Evolutionary conservation across 495 filamentous ascomycete species (phyloP).

Genomic region (Neurospora sublineolata): DNA sequence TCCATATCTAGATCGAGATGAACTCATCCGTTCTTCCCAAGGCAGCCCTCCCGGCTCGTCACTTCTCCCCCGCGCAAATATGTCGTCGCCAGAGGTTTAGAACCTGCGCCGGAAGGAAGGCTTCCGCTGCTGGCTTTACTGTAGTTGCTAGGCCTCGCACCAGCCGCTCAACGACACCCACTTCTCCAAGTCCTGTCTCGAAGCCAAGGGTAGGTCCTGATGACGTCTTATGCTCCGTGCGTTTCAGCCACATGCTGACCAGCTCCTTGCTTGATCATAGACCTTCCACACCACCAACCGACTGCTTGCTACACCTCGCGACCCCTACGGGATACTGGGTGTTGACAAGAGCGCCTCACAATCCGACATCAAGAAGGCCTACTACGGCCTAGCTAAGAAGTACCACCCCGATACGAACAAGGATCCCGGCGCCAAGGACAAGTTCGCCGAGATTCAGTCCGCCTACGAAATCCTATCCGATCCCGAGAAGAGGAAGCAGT

Average conservation of each 20-base stretch:
- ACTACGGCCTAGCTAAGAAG: slow-evolving; percentile 96
- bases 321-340: slow-evolving; percentile 83
- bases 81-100: slow-evolving; percentile 32
- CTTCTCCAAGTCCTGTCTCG: background rate
- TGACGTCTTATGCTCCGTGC: background rate
- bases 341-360: slow-evolving; percentile 68
- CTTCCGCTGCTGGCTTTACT: slow-evolving; percentile 6
- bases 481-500: slow-evolving; percentile 80
- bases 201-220: slow-evolving; percentile 10
- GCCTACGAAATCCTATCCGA: slow-evolving; percentile 91
- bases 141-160: slow-evolving; percentile 5
- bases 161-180: slow-evolving; percentile 3
- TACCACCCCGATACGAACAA: slow-evolving; percentile 98
- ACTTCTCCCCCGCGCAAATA: slow-evolving; percentile 37
- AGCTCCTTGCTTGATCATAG: slow-evolving; percentile 30
- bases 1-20: slow-evolving; percentile 23
- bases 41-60: slow-evolving; percentile 37
- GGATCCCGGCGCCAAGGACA: slow-evolving; percentile 80
- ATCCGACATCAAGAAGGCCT: slow-evolving; percentile 92
- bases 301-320: slow-evolving; percentile 48
- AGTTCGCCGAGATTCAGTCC: slow-evolving; percentile 80
- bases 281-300: slow-evolving; percentile 62
- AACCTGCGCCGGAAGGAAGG: slow-evolving; percentile 13
- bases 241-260: background rate
- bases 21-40: slow-evolving; percentile 40